Conservation (phyloP, 768 basidiomycete genomes). For the Porpolomopsis calyptriformis region DNA sequence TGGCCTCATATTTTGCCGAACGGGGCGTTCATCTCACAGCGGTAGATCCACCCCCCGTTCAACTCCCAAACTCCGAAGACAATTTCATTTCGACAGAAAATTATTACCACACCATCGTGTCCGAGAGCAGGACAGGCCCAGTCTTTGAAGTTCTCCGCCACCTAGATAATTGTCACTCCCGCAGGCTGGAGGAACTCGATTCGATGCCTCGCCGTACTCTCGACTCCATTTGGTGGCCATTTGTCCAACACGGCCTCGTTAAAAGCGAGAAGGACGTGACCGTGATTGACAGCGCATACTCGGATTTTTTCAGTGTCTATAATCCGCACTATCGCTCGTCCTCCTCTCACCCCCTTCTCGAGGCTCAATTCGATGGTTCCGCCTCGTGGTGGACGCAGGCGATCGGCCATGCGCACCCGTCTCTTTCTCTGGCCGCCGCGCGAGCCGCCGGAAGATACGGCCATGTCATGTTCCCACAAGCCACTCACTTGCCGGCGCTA, state of each 20-base stretch:
- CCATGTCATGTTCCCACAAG: conserved; percentile 92
- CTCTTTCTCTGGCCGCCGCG: conserved; percentile 78
- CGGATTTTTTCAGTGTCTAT: conserved; percentile 78
- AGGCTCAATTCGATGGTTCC: conserved; percentile 75
- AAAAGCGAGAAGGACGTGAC: conserved; percentile 64
- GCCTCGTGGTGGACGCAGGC: conserved; percentile 99
- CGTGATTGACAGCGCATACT: conserved; percentile 83
- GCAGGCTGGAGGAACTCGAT: conserved; percentile 62
- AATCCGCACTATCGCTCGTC: conserved; percentile 21
- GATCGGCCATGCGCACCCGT: conserved; percentile 70
- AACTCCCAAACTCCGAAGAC: conserved; percentile 28
- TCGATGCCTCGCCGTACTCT: conserved; percentile 72
- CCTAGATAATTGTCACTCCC: conserved; percentile 51
- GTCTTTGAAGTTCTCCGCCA: conserved; percentile 41
- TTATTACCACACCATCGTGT: conserved; percentile 57
- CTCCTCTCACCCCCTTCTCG: conserved; percentile 28
- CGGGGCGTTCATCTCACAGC: conserved; percentile 47
- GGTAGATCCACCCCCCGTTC: conserved; percentile 49
- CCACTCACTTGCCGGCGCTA: conserved; percentile 78
- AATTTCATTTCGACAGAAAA: conserved; percentile 46
- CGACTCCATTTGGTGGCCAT: conserved; percentile 91
- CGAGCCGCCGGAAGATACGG: conserved; percentile 88
- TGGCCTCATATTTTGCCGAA: conserved; percentile 68
- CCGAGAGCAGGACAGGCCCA: conserved; percentile 23
- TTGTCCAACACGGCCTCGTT: conserved; percentile 80